A percentile compares a stretch with the other conserved stretches of the same genome.
Evolutionary conservation across 2,329 filamentous ascomycete species (phyloP).

Genomic region (Colletotrichum falcatum): DNA sequence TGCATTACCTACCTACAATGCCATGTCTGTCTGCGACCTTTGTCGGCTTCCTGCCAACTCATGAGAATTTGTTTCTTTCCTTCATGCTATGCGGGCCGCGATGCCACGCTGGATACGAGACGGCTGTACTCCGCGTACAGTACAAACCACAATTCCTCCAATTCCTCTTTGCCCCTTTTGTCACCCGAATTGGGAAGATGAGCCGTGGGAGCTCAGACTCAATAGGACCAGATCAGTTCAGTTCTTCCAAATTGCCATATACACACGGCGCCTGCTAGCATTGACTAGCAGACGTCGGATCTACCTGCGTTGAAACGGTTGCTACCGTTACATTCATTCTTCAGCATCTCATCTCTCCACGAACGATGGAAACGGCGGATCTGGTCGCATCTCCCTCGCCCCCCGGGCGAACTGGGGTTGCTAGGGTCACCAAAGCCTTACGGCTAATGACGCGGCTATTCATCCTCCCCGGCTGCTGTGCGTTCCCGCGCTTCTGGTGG

Average conservation of each 20-base stretch:
- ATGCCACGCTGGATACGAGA: background rate
- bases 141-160: background rate
- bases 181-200: background rate
- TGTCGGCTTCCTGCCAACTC: background rate
- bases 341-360: conserved; percentile 23
- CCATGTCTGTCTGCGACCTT: background rate
- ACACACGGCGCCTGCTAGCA: too few relatives aligned
- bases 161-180: background rate
- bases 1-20: too few relatives aligned
- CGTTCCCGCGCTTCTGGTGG: conserved; percentile 9
- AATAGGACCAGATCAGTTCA: background rate
- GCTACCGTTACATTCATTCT: conserved; percentile 27
- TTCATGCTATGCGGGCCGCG: background rate
- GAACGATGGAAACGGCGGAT: conserved; percentile 15
- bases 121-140: conserved; percentile 3
- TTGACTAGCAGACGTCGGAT: conserved; percentile 3
- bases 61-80: background rate
- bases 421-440: conserved; percentile 7
- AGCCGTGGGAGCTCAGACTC: background rate
- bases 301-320: conserved; percentile 11
- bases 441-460: conserved; percentile 33
- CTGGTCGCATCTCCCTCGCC: background rate
- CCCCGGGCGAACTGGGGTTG: background rate
- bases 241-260: background rate
- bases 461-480: background rate